A percentile compares a stretch with the other conserved stretches of the same genome.
Conservation (phyloP, 495 filamentous ascomycete genomes). For the Xylaria cubensis region DNA sequence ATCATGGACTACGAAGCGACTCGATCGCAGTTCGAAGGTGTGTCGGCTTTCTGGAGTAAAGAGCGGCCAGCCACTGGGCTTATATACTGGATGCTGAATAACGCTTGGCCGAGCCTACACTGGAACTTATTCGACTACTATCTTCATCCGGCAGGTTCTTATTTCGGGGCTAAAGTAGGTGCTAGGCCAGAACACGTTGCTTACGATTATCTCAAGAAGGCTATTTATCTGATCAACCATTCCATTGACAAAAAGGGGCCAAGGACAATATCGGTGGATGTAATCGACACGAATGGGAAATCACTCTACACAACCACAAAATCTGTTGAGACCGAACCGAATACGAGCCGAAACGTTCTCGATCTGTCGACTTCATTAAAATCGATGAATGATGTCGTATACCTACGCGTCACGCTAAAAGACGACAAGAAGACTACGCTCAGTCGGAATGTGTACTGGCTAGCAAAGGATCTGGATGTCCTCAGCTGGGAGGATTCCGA, state of each 20-base stretch:
- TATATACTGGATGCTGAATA: conserved; percentile 75
- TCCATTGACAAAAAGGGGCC: conserved; percentile 49
- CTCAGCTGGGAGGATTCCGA: conserved; percentile 63
- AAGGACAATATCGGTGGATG: conserved; percentile 54
- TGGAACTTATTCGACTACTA: conserved; percentile 74
- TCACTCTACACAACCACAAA: conserved; percentile 41
- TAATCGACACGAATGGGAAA: conserved; percentile 57
- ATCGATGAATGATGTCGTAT: conserved; percentile 53
- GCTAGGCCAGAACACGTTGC: conserved; percentile 61
- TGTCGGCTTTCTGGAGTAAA: conserved; percentile 57
- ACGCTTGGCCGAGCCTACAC: conserved; percentile 69
- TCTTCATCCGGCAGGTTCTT: conserved; percentile 61
- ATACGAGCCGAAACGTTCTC: conserved; percentile 44
- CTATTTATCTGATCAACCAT: conserved; percentile 64
- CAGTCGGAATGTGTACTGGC: conserved; percentile 70
- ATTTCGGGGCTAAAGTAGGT: conserved; percentile 65
- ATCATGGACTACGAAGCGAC: conserved; percentile 71
- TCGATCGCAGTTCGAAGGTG: conserved; percentile 65
- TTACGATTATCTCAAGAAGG: conserved; percentile 57
- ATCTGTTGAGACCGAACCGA: conserved; percentile 42
- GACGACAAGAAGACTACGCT: conserved; percentile 43
- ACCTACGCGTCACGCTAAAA: conserved; percentile 57
- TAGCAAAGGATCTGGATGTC: conserved; percentile 54
- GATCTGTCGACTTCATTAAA: conserved; percentile 43
- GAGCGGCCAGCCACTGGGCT: conserved; percentile 62